A percentile compares a stretch with the other conserved stretches of the same genome.
Evolutionary conservation across 148 eudicot genomes (phyloP).

Genomic region (Rhododendron kiyosumense): DNA sequence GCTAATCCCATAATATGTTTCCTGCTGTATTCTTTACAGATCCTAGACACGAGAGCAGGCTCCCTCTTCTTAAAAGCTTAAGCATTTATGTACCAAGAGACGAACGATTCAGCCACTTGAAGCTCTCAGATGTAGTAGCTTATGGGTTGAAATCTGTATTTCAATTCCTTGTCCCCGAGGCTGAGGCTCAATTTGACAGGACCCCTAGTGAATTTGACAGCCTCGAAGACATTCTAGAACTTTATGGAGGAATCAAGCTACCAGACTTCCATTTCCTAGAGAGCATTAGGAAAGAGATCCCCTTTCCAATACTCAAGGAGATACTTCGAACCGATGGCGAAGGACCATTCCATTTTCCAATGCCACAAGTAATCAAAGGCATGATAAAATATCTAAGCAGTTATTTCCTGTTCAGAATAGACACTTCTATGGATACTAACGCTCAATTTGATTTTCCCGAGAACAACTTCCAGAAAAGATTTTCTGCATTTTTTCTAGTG

Average conservation of each 20-base stretch:
- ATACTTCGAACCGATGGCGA: constrained; percentile 35
- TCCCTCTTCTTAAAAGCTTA: constrained; percentile 49
- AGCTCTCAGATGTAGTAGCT: constrained; percentile 56
- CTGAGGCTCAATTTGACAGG: constrained; percentile 39
- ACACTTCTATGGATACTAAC: neutral
- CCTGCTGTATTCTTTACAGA: constrained; percentile 31
- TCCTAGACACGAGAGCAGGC: constrained; percentile 57
- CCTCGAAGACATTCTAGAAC: constrained; percentile 47
- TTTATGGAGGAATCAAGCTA: constrained; percentile 51
- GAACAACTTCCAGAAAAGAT: neutral
- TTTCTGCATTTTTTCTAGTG: neutral
- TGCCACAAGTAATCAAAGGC: constrained; percentile 67
- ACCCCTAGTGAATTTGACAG: constrained; percentile 61
- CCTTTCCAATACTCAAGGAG: constrained; percentile 37
- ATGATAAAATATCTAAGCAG: neutral
- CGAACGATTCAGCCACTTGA: constrained; percentile 61
- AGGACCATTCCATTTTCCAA: constrained; percentile 35
- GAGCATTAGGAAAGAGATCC: constrained; percentile 33
- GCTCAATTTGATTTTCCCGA: neutral
- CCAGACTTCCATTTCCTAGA: constrained; percentile 24
- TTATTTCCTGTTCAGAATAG: neutral
- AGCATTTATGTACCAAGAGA: constrained; percentile 76
- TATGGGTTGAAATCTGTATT: constrained; percentile 49
- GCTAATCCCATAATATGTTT: neutral
- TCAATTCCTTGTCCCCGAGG: constrained; percentile 50